Evolutionary conservation across 495 filamentous ascomycete species (phyloP), one percentile per base, ranked within the genome.

Genomic region (Annulohypoxylon nitens): DNA sequence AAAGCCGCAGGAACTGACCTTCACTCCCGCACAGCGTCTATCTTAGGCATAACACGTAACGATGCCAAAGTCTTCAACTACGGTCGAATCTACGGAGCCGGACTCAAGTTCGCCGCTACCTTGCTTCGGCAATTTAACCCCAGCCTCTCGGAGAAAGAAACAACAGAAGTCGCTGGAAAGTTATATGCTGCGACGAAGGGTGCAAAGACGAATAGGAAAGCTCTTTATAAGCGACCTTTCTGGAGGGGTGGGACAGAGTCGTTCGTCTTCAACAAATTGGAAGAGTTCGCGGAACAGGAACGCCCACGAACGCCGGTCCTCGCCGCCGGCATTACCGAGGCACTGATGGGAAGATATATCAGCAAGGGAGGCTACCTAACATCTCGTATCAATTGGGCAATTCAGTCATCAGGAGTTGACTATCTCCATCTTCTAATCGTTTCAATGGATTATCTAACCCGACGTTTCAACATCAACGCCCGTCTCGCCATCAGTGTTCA

Each of bases 31-130:
- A 99, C 97, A 39, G 97, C 96, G 1, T 83, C 86, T 14, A 99
- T 98, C 60, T 79, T 99, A 3, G 94, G 94, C 11, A 99, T 98
- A 69, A 95, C 93, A 0, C 89, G 96, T 37, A 97, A 97, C 71
- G 90, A 97, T 78, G 96, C 96, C 18, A 99, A 99, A 78, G 89
- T 99, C 4, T 99, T 99, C 83, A 99, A 98, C 79, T 99, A 98
- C 75, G 96, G 96, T 10, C 93, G 96, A 25, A 99, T 99, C 57
- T 99, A 99, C 75, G 96, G 96, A 39, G 96, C 96, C 39, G 96
- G 96, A 8, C 83, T 97, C 54, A 97, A 93, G 72, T 99, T 98
- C 79, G 96, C 96, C 3, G 90, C 92, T 14, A 95, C 92, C 9
- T 84, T 99, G 2, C 87, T 99, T 23, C 88, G 93, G 18, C 95